Base-by-base conservation (phyloP, 768 basidiomycete genomes). In the Pleurotus eryngii region DNA sequence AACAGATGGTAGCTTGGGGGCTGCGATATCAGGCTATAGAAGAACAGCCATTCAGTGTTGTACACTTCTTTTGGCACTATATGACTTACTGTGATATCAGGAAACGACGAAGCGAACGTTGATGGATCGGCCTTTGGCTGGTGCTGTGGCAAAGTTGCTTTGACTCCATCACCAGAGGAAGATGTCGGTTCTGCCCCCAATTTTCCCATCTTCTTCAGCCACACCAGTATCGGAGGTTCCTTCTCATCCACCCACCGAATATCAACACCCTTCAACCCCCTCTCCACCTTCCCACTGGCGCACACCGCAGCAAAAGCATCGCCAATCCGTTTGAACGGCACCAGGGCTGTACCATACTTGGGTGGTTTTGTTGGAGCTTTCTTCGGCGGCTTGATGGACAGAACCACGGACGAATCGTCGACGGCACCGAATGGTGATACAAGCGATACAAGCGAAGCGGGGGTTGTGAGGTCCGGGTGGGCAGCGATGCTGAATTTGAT, bases 261-360 rank as follows among this genome's bases (percentile, higher is more conserved):
- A 47, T 91, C 89, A 49, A 93, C 76, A 14, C 81, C 84, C 3
- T 76, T 75, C 57, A 89, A 58, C 0, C 81, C 85, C 46, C 73
- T 72, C 57, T 82, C 82, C 51, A 70, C 75, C 45, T 71, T 71
- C 15, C 76, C 81, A 57, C 72, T 84, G 22, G 81, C 85, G 61
- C 84, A 84, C 0, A 92, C 86, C 2, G 84, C 88, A 2, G 84
- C 87, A 65, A 90, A 90, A 2, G 92, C 90, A 42, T 87, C 82
- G 1, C 85, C 80, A 46, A 92, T 85, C 61, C 85, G 86, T 58
- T 83, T 81, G 68, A 92, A 93, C 5, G 89, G 85, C 0, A 92
- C 82, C 4, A 90, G 76, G 0, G 92, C 91, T 5, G 79, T 90
- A 1, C 81, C 87, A 40, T 77, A 76, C 61, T 86, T 92, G 4